Evolutionary conservation across 225 moss, liverwort and hornwort genomes (phyloP).

Genomic region (Anthoceros angustus): DNA sequence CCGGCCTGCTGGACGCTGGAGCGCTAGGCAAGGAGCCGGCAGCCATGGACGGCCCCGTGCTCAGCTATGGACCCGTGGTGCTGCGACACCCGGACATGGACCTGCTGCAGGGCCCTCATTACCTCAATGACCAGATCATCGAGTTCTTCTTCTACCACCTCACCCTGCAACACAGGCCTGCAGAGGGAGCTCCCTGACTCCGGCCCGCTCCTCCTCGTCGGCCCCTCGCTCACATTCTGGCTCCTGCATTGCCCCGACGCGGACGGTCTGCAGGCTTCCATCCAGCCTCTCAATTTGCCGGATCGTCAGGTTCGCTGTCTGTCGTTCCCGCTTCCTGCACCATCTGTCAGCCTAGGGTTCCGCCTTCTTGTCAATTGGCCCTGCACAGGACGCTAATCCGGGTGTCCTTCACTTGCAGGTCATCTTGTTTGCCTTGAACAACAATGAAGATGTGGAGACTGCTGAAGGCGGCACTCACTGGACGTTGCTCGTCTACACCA

Average conservation of each 20-base stretch:
- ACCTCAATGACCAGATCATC: slow-evolving; percentile 73
- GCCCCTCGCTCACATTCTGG: slow-evolving; percentile 71
- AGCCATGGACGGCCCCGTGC: slow-evolving; percentile 43
- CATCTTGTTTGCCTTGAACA: slow-evolving; percentile 83
- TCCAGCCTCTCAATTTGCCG: slow-evolving; percentile 40
- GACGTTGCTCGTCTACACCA: slow-evolving; percentile 76
- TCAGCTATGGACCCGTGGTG: slow-evolving; percentile 71
- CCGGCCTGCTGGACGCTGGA: not conserved
- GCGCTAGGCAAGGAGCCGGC: slow-evolving; percentile 9
- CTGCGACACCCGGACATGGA: slow-evolving; percentile 56
- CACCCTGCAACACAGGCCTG: slow-evolving; percentile 18
- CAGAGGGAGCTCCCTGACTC: slow-evolving; percentile 7
- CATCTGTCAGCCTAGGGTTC: not conserved
- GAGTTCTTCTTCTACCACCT: slow-evolving; percentile 76
- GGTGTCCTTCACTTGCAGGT: slow-evolving; percentile 28
- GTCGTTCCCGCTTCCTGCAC: not conserved
- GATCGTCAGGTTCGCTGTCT: slow-evolving; percentile 46
- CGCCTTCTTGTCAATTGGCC: not conserved
- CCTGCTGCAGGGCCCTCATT: slow-evolving; percentile 42
- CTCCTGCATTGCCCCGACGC: slow-evolving; percentile 61
- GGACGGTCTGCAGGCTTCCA: slow-evolving; percentile 33
- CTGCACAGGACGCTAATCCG: not conserved
- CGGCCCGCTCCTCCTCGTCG: slow-evolving; percentile 54
- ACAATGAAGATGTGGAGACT: slow-evolving; percentile 69
- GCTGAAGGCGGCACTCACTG: slow-evolving; percentile 83